Percentiles rank a stretch among this genome's conserved stretches.
These are phyloP conservation scores for Podospora pseudocomata DNA, from an alignment of 495 filamentous ascomycete genomes.

Conservation along the genomic window DNA sequence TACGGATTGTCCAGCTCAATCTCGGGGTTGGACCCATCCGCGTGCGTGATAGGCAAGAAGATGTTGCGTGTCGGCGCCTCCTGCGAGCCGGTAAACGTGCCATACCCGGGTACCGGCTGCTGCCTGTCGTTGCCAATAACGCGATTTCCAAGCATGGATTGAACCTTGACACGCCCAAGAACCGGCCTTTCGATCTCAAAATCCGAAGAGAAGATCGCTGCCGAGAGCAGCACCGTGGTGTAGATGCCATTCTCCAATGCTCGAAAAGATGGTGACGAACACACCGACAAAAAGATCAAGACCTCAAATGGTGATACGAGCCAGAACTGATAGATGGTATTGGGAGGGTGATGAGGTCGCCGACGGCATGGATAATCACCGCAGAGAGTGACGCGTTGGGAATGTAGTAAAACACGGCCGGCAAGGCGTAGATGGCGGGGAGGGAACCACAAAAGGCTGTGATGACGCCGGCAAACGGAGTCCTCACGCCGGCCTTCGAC, in stretches of 20 bases:
- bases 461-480: constrained; percentile 87
- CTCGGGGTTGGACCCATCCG: constrained; percentile 86
- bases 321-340: constrained; percentile 96
- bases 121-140: constrained; percentile 56
- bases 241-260: constrained; percentile 94
- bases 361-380: constrained; percentile 97
- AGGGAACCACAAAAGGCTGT: constrained; percentile 86
- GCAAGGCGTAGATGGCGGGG: constrained; percentile 89
- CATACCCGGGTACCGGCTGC: constrained; percentile 40
- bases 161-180: constrained; percentile 82
- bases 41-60: constrained; percentile 85
- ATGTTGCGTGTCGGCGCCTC: constrained; percentile 58
- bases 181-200: constrained; percentile 78
- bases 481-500: constrained; percentile 93
- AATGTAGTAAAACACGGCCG: constrained; percentile 93
- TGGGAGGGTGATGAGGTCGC: constrained; percentile 91
- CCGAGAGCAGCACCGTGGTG: constrained; percentile 70
- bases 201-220: constrained; percentile 80
- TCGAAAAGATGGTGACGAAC: constrained; percentile 80
- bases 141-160: constrained; percentile 84
- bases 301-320: constrained; percentile 84
- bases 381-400: constrained; percentile 79
- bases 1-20: constrained; percentile 76
- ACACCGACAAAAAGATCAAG: constrained; percentile 93
- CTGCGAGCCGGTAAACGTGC: constrained; percentile 43